phyloP scores from a whole-genome alignment of 768 basidiomycete genomes.

The Fomitopsis pulvina region DNA sequence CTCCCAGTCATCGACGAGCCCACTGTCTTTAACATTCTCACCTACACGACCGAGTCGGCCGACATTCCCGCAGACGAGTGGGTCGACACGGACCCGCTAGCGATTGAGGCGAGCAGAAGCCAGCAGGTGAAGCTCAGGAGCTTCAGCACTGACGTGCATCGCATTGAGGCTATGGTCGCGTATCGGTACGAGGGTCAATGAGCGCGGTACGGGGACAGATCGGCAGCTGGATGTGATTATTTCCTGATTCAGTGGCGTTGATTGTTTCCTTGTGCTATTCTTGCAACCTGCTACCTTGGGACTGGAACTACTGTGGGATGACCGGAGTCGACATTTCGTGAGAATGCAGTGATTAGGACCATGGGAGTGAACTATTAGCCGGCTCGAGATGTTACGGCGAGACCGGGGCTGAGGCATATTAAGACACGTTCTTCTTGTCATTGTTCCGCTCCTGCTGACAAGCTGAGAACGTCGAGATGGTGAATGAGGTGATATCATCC shows the following conservation, averaged over 20 bases:
- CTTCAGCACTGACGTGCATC: constrained; percentile 97
- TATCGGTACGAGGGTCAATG: constrained; percentile 90
- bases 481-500: neutral
- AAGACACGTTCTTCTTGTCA: neutral
- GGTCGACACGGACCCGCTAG: constrained; percentile 90
- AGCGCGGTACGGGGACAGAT: constrained; percentile 1
- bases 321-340: neutral
- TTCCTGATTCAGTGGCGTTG: neutral
- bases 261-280: neutral
- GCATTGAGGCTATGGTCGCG: constrained; percentile 96
- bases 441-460: neutral
- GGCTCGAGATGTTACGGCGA: too few species aligned
- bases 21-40: constrained; percentile 95
- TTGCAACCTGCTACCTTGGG: neutral
- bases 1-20: constrained; percentile 92
- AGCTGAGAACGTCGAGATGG: neutral
- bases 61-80: constrained; percentile 91
- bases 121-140: constrained; percentile 92
- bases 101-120: constrained; percentile 89
- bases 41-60: constrained; percentile 88
- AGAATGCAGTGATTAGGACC: neutral
- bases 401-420: too few species aligned
- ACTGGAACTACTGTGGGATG: too few species aligned
- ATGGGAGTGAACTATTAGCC: too few species aligned
- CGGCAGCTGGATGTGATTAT: neutral